Base-by-base conservation (phyloP, 1,284 basidiomycete genomes). In the Agaricales sp. region DNA sequence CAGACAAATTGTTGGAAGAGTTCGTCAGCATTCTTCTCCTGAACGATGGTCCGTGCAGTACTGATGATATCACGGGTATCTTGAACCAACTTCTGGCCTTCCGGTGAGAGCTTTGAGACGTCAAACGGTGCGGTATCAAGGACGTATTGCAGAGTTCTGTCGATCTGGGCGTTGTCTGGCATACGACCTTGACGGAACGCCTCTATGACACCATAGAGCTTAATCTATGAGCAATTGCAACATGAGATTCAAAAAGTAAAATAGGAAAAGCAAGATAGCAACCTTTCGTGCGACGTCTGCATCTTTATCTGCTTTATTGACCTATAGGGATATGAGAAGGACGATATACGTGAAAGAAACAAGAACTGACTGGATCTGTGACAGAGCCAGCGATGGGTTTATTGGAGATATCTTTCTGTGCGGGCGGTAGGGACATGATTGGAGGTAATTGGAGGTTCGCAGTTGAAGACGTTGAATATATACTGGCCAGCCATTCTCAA, bases 81-180 rank as follows among this genome's bases (percentile, higher is more conserved):
- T 49, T 80, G 69, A 43, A 93, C 69, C 53, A 97, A 80, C 53
- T 77, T 78, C 56, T 75, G 74, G 49, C 92, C 92, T 12, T 91
- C 86, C 0, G 76, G 69, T 0, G 87, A 92, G 47, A 96, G 77
- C 60, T 79, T 71, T 49, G 67, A 59, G 51, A 75, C 61, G 54
- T 85, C 74, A 38, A 92, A 74, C 3, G 85, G 87, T 2, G 86
- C 81, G 62, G 85, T 65, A 43, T 73, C 63, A 55, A 78, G 66
- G 46, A 88, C 74, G 63, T 90, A 91, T 48, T 67, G 65, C 53
- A 95, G 73, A 1, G 81, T 77, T 23, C 73, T 59, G 67, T 90
- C 82, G 57, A 93, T 84, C 66, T 95, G 90, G 21, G 64, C 58
- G 67, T 93, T 94, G 54, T 82, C 73, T 2, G 92, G 92, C 60